Percentiles rank a stretch among this genome's conserved stretches.
Evolutionary conservation across 164 flowering plant genomes (phyloP).

Genomic region (Macadamia integrifolia): DNA sequence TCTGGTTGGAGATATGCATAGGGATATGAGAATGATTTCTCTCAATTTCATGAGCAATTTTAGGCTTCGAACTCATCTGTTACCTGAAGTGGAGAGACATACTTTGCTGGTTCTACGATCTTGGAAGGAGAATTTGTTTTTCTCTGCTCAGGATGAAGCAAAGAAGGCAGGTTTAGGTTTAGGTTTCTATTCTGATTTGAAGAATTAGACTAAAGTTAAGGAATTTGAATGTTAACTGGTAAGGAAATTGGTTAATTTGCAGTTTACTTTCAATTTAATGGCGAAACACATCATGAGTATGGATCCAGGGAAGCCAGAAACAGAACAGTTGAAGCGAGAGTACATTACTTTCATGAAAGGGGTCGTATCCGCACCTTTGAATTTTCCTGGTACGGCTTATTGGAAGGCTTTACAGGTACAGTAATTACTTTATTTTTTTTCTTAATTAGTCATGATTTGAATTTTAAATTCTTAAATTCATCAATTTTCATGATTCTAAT

Average conservation of each 20-base stretch:
- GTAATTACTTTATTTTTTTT: not conserved
- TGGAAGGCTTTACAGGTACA: conserved; percentile 66
- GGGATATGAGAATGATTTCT: conserved; percentile 79
- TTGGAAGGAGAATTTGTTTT: conserved; percentile 48
- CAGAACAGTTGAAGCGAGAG: conserved; percentile 76
- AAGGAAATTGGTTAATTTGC: conserved; percentile 5
- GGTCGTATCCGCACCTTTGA: conserved; percentile 80
- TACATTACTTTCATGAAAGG: conserved; percentile 97
- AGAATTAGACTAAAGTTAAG: not conserved
- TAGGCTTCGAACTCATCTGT: conserved; percentile 55
- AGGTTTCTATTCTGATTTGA: not conserved
- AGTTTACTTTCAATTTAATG: conserved; percentile 96
- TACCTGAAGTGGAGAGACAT: conserved; percentile 64
- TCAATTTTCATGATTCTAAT: not conserved
- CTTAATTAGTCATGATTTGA: no score
- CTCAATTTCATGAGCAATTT: conserved; percentile 74
- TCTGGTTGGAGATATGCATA: conserved; percentile 85
- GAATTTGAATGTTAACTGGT: no score
- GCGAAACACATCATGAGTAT: conserved; percentile 91
- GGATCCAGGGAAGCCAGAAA: conserved; percentile 73
- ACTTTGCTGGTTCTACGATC: conserved; percentile 57
- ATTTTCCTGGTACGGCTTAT: conserved; percentile 85
- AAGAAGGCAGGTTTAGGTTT: conserved; percentile 50
- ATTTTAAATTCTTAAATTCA: not conserved
- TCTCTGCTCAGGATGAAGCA: conserved; percentile 91